phyloP scores from a whole-genome alignment of 352 stramenopile species.

The Detonula confervacea region DNA sequence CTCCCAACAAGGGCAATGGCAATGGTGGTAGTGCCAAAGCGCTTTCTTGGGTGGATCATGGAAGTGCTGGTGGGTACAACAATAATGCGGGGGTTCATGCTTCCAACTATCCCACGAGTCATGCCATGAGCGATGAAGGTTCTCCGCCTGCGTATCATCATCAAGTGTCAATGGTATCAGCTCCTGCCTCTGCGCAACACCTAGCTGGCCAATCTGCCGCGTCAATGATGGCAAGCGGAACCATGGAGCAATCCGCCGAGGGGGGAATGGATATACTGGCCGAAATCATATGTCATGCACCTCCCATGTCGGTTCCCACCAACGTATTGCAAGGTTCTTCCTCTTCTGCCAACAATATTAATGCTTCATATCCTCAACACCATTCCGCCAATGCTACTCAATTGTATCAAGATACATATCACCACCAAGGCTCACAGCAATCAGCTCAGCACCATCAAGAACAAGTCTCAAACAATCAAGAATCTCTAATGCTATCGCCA shows the following conservation, averaged over 20 bases:
- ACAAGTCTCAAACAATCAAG: slow-evolving; percentile 14
- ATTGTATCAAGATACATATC: slow-evolving; percentile 62
- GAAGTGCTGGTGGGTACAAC: neutral
- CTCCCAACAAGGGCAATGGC: neutral
- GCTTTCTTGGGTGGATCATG: slow-evolving; percentile 48
- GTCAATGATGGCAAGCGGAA: neutral
- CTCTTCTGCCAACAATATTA: neutral
- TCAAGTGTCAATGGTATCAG: slow-evolving; percentile 21
- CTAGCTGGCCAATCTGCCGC: neutral
- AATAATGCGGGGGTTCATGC: slow-evolving; percentile 10
- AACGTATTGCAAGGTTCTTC: slow-evolving; percentile 7
- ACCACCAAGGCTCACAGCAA: neutral
- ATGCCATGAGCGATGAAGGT: slow-evolving; percentile 7
- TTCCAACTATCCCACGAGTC: neutral
- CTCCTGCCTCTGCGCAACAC: neutral
- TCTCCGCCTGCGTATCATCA: neutral
- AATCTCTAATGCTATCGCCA: neutral
- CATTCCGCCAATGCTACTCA: slow-evolving; percentile 3
- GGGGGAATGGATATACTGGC: slow-evolving; percentile 66
- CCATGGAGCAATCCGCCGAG: neutral
- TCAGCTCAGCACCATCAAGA: slow-evolving; percentile 1
- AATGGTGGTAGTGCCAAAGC: neutral
- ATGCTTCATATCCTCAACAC: slow-evolving; percentile 27
- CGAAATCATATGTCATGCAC: slow-evolving; percentile 61
- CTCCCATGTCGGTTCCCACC: slow-evolving; percentile 49